phyloP scores from a whole-genome alignment of 345 rosid species.

The Eutrema yunnanense region DNA sequence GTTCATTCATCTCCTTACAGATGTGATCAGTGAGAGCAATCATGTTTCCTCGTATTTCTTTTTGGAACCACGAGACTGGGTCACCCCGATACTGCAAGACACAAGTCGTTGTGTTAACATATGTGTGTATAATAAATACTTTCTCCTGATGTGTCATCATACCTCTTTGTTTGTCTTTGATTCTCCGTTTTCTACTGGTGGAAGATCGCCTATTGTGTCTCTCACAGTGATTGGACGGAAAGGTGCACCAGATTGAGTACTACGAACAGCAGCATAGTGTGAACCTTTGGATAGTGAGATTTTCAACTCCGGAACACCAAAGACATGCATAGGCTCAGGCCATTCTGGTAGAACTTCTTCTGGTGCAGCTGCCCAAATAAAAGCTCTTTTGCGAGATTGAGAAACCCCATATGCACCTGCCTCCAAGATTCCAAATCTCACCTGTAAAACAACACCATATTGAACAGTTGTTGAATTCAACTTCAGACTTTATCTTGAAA shows the following conservation, averaged over 20 bases:
- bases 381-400: slow-evolving; percentile 84
- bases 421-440: slow-evolving; percentile 88
- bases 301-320: slow-evolving; percentile 56
- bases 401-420: slow-evolving; percentile 92
- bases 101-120: not conserved
- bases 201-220: slow-evolving; percentile 92
- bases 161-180: slow-evolving; percentile 44
- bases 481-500: too few relatives aligned
- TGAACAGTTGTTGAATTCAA: too few relatives aligned
- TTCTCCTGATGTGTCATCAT: slow-evolving; percentile 15
- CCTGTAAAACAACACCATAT: slow-evolving; percentile 31
- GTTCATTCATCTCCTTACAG: slow-evolving; percentile 75
- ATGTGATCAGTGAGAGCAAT: slow-evolving; percentile 61
- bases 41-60: slow-evolving; percentile 52
- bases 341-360: slow-evolving; percentile 84
- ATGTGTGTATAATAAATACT: not conserved
- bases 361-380: slow-evolving; percentile 95
- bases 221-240: slow-evolving; percentile 84
- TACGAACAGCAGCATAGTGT: slow-evolving; percentile 65
- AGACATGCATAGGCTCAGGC: slow-evolving; percentile 99
- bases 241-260: slow-evolving; percentile 78
- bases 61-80: slow-evolving; percentile 83
- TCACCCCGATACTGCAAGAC: slow-evolving; percentile 48
- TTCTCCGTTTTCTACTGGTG: slow-evolving; percentile 66
- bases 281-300: slow-evolving; percentile 41